phyloP scores from a whole-genome alignment of 805 yeast genomes.

The Sungouiella blattae region DNA sequence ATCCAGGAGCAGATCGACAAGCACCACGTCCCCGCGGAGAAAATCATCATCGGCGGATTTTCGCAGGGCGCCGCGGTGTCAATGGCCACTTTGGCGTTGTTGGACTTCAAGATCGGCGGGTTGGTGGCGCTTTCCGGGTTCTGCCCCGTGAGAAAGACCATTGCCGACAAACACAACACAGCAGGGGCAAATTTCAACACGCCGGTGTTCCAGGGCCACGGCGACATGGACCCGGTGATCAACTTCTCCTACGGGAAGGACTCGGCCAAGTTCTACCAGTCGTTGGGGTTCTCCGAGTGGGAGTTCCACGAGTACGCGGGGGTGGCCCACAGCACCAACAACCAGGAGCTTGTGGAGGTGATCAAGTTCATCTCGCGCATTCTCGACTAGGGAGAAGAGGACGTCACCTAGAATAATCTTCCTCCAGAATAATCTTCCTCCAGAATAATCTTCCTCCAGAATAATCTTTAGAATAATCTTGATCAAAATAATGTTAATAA shows the following conservation, averaged over 20 bases:
- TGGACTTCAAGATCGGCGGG: constrained; percentile 71
- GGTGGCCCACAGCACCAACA: constrained; percentile 63
- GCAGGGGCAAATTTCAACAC: constrained; percentile 52
- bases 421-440: no score
- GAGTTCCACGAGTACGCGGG: constrained; percentile 55
- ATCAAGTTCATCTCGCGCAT: constrained; percentile 28
- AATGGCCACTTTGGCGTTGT: constrained; percentile 53
- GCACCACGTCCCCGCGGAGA: constrained; percentile 52
- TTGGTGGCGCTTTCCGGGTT: constrained; percentile 77
- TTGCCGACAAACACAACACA: constrained; percentile 4
- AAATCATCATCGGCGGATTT: constrained; percentile 90
- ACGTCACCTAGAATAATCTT: no score
- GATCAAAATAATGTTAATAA: no score
- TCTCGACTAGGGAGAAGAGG: constrained; percentile 11
- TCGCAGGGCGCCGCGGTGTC: constrained; percentile 90
- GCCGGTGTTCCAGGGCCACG: constrained; percentile 88
- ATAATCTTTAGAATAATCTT: no score
- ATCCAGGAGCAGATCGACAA: constrained; percentile 51
- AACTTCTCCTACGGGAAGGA: constrained; percentile 33
- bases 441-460: no score
- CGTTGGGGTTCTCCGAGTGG: constrained; percentile 40
- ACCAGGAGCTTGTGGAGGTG: constrained; percentile 62
- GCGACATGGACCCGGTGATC: constrained; percentile 71
- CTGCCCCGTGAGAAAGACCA: constrained; percentile 34
- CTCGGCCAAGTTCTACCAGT: constrained; percentile 44